Percentiles rank a stretch among this genome's conserved stretches.
Conservation (phyloP, 805 yeast genomes). For the Zygosaccharomyces pseudorouxii region DNA sequence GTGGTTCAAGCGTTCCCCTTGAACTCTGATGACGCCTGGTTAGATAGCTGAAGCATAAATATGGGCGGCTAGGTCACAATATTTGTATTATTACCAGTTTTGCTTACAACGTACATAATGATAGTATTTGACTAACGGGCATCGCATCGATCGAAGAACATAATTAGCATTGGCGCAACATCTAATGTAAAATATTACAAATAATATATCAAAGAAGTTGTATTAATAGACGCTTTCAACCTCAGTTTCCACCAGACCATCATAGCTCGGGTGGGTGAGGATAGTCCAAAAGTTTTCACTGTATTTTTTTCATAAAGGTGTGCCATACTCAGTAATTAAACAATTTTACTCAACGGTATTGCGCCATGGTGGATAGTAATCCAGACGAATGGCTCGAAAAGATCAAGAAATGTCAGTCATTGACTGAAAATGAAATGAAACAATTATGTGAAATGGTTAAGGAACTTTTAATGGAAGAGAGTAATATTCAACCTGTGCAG, state of each 20-base stretch:
- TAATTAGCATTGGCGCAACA: slow-evolving; percentile 1
- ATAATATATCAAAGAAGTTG: not conserved
- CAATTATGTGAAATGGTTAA: slow-evolving; percentile 93
- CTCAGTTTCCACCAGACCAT: not conserved
- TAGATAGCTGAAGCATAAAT: slow-evolving; percentile 13
- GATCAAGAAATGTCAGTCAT: slow-evolving; percentile 80
- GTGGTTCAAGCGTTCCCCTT: slow-evolving; percentile 27
- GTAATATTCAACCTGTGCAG: slow-evolving; percentile 89
- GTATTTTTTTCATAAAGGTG: not conserved
- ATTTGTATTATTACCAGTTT: not conserved
- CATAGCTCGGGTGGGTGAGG: not conserved
- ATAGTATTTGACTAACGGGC: slow-evolving; percentile 2
- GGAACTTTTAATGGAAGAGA: slow-evolving; percentile 91
- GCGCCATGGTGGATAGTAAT: slow-evolving; percentile 60
- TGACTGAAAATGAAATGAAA: slow-evolving; percentile 92
- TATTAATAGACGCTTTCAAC: not conserved
- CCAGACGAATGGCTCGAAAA: slow-evolving; percentile 97
- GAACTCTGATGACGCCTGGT: slow-evolving; percentile 32
- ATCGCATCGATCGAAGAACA: slow-evolving; percentile 4
- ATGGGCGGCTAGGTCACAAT: not conserved
- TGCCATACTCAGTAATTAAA: not conserved
- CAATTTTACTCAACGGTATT: not conserved
- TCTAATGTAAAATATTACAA: not conserved
- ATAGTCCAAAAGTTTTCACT: not conserved
- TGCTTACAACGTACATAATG: slow-evolving; percentile 3